A percentile compares a stretch with the other conserved stretches of the same genome.
Conservation (phyloP, 78 protist genomes). For the Planoprotostelium fungivorum region DNA sequence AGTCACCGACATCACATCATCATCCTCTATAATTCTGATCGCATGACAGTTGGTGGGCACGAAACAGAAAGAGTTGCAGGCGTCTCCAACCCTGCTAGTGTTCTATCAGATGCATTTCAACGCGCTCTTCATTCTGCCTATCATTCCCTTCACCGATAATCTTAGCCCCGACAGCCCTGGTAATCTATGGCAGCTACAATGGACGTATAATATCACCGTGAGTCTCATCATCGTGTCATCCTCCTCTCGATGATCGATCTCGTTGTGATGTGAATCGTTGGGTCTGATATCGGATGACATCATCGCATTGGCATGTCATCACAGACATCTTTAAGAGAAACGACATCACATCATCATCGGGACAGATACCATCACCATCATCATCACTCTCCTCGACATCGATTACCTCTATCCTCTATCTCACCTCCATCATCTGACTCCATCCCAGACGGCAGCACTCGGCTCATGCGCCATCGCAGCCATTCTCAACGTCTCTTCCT, state of each 20-base stretch:
- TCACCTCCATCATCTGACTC: too few species aligned
- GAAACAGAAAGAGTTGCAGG: background rate
- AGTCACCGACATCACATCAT: too few species aligned
- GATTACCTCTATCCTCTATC: too few species aligned
- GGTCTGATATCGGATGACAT: too few species aligned
- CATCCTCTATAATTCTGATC: too few species aligned
- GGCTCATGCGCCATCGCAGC: background rate
- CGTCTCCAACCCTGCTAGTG: background rate
- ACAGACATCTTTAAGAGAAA: too few species aligned
- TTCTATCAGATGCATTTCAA: background rate
- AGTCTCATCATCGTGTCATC: background rate
- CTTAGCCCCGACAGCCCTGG: background rate
- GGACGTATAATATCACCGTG: background rate
- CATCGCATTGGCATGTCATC: too few species aligned
- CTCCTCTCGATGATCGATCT: too few species aligned
- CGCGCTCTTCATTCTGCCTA: background rate
- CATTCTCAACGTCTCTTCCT: background rate
- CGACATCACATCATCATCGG: too few species aligned
- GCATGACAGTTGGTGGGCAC: background rate
- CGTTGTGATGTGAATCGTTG: too few species aligned
- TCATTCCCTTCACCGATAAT: background rate
- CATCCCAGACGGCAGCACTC: background rate
- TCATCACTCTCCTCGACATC: too few species aligned
- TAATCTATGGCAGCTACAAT: background rate
- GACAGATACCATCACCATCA: too few species aligned